Evolutionary conservation across 2,329 filamentous ascomycete genomes (phyloP).

Genomic region (Septoria linicola): DNA sequence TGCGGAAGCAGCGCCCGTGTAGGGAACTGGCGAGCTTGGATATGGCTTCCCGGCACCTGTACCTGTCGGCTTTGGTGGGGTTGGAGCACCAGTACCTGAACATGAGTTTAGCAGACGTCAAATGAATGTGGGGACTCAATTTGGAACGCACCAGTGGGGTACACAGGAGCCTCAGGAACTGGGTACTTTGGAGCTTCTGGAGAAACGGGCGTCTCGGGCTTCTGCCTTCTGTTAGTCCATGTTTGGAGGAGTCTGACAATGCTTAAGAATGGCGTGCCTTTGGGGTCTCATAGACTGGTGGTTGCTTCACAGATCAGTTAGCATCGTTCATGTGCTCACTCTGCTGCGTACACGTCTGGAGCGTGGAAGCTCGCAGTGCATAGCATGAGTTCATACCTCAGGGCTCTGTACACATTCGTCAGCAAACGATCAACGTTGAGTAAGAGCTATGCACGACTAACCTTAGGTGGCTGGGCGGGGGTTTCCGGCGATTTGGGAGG

Average conservation of each 20-base stretch:
- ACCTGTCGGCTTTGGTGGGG: slow-evolving; percentile 11
- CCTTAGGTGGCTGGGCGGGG: background rate
- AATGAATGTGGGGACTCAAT: too few species aligned
- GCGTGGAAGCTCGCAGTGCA: too few species aligned
- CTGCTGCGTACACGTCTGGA: too few species aligned
- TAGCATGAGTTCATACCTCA: too few species aligned
- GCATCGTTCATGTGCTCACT: too few species aligned
- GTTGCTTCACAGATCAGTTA: too few species aligned
- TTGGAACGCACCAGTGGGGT: too few species aligned
- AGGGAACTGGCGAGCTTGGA: slow-evolving; percentile 15
- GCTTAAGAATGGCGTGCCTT: background rate
- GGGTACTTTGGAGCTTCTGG: background rate
- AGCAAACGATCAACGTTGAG: too few species aligned
- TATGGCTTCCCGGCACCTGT: slow-evolving; percentile 1
- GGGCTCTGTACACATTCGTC: too few species aligned
- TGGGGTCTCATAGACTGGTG: background rate
- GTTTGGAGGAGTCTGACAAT: background rate
- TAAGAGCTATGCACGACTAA: too few species aligned
- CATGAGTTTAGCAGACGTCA: too few species aligned
- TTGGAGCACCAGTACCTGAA: slow-evolving; percentile 17
- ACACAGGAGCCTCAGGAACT: background rate
- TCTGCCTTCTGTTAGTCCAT: background rate
- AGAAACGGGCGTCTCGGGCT: background rate
- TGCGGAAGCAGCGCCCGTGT: slow-evolving; percentile 25
- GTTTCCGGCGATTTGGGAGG: background rate